phyloP scores from a whole-genome alignment of 176 grass and related monocot genomes.

The Avena eriantha region DNA sequence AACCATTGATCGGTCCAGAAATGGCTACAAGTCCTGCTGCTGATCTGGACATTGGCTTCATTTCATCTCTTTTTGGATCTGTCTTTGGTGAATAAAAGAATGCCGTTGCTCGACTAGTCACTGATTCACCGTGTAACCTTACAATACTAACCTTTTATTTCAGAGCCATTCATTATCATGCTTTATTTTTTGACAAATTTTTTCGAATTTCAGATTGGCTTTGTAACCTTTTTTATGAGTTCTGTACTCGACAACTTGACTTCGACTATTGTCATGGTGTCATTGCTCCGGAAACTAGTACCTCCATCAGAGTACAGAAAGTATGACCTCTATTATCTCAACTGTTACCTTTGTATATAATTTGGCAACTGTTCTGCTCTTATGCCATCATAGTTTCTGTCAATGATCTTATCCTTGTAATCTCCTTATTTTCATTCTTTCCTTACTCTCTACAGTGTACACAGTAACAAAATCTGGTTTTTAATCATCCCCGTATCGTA shows the following conservation, averaged over 20 bases:
- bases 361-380: neutral
- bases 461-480: neutral
- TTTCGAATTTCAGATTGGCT: conserved; percentile 75
- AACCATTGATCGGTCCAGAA: neutral
- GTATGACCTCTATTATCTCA: conserved; percentile 60
- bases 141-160: conserved; percentile 1
- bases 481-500: neutral
- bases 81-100: neutral
- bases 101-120: neutral
- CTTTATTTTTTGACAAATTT: conserved; percentile 23
- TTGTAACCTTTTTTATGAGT: conserved; percentile 97
- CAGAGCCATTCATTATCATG: conserved; percentile 3
- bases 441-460: neutral
- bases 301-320: conserved; percentile 92
- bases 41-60: neutral
- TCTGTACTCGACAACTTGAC: conserved; percentile 92
- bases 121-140: conserved; percentile 9
- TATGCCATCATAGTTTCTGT: neutral
- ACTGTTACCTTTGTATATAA: conserved; percentile 22
- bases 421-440: conserved; percentile 12
- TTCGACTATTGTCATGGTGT: conserved; percentile 98
- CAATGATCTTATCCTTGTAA: neutral
- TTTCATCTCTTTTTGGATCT: neutral
- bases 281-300: conserved; percentile 87
- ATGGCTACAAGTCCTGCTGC: neutral